Evolutionary conservation across 148 eudicot species (phyloP), one percentile per base, ranked within the genome.

Genomic region (Chenopodium berlandieri): DNA sequence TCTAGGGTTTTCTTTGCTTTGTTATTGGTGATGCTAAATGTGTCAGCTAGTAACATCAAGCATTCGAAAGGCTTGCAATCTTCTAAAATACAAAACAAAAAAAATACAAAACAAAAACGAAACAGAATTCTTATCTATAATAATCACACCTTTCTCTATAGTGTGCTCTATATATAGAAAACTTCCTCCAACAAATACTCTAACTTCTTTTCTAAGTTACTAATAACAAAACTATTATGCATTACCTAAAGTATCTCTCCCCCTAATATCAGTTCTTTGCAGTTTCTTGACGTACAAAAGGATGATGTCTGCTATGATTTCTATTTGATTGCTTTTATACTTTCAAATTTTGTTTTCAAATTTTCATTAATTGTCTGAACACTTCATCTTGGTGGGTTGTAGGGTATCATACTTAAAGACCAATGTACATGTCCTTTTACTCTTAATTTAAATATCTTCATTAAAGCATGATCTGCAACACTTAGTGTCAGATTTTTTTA

Each of bases 311-410:
- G 75, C 27, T 11, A 52, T 73, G 32, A 47, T 19, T 47, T n/a
- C 11, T 73, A 31, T 48, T 34, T 72, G 37, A 8, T 40, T 48
- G 2, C 10, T 30, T 6, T 70, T 25, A 52, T 23, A 44, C 56
- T 58, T 71, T 1, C 7, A 12, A 17, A 27, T 46, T 64, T 62
- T 16, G 19, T 16, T 37, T 37, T 7, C 13, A 10, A 27, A 20
- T 60, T 20, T 85, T 44, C 23, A 4, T 75, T 65, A 66, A 30
- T 78, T 32, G 17, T 79, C 30, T 84, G 23, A 58, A 40, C 34
- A 56, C 44, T 37, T 22, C 68, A 46, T 0, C 30, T 3, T 54
- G 66, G 46, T 30, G 27, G n/a, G 10, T 58, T 37, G 13, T 2
- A 23, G 25, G 2, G 20, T 66, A 19, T 12, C 82, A 79, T 79